Conservation (phyloP, 2,329 filamentous ascomycete species). For the Dryadomyces quercus-mongolicae region DNA sequence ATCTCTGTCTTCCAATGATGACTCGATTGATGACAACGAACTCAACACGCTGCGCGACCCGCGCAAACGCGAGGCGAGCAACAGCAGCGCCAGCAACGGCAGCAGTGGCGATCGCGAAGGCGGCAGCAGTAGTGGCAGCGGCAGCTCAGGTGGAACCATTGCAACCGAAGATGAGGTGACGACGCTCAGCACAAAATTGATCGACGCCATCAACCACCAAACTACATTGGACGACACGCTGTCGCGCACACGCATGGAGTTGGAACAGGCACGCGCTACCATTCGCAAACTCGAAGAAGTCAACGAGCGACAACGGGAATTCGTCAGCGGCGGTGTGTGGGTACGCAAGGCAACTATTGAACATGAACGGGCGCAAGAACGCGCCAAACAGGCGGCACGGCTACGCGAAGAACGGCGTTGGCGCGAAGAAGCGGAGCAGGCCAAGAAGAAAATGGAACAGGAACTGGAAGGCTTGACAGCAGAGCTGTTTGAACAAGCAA, state of each 20-base stretch:
- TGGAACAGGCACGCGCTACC: constrained; percentile 58
- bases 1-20: constrained; percentile 16
- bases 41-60: constrained; percentile 51
- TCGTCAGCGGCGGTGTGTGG: constrained; percentile 62
- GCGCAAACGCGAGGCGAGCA: background rate
- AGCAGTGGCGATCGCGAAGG: background rate
- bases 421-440: constrained; percentile 55
- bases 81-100: background rate
- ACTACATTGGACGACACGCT: constrained; percentile 83
- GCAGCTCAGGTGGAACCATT: constrained; percentile 20
- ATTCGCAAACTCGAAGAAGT: constrained; percentile 55
- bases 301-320: constrained; percentile 57
- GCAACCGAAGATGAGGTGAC: constrained; percentile 64
- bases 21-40: constrained; percentile 30
- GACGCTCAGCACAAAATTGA: constrained; percentile 84
- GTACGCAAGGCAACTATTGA: constrained; percentile 66
- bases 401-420: constrained; percentile 54
- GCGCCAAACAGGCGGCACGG: constrained; percentile 42
- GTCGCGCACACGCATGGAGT: constrained; percentile 68
- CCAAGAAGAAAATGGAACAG: constrained; percentile 81
- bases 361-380: constrained; percentile 55
- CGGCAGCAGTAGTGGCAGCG: background rate
- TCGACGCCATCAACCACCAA: constrained; percentile 95
- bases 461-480: constrained; percentile 85
- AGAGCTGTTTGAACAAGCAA: constrained; percentile 94